These are phyloP conservation scores for Isabelozyma gotoi DNA, from an alignment of 805 yeast genomes.

Conservation along the genomic window DNA sequence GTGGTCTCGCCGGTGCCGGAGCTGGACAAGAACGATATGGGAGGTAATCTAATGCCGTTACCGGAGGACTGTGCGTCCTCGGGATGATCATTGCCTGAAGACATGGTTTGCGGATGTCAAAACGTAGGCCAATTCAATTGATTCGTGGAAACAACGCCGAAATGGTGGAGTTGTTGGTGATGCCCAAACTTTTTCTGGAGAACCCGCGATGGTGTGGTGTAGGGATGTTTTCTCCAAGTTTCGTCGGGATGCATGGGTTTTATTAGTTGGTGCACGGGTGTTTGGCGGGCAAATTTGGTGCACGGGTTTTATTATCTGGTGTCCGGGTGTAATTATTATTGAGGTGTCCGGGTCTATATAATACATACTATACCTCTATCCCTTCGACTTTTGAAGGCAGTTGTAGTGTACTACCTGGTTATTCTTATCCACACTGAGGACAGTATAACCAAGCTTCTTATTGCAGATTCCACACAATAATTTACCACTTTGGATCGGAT, in stretches of 20 bases:
- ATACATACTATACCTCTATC: too few species aligned
- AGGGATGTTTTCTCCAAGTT: too few species aligned
- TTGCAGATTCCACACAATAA: slow-evolving; percentile 60
- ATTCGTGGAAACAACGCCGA: too few species aligned
- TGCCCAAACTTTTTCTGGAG: too few species aligned
- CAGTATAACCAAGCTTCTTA: slow-evolving; percentile 53
- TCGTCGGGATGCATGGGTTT: too few species aligned
- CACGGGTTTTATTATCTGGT: too few species aligned
- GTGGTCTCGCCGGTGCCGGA: neutral
- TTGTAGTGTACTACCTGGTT: slow-evolving; percentile 56
- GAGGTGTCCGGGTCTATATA: too few species aligned
- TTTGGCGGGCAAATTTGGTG: too few species aligned
- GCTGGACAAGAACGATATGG: neutral
- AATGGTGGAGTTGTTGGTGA: too few species aligned
- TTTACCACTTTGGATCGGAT: slow-evolving; percentile 36
- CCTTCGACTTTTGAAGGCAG: slow-evolving; percentile 36
- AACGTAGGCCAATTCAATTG: neutral
- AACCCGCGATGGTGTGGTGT: too few species aligned
- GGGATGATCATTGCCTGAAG: neutral
- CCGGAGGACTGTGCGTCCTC: neutral
- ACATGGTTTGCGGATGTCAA: neutral
- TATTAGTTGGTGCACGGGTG: too few species aligned
- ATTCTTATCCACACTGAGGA: slow-evolving; percentile 49
- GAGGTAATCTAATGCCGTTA: neutral
- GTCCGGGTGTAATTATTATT: too few species aligned